Evolutionary conservation across 2,329 filamentous ascomycete genomes (phyloP), one percentile per base, ranked within the genome.

Genomic region (Phoma herbarum): DNA sequence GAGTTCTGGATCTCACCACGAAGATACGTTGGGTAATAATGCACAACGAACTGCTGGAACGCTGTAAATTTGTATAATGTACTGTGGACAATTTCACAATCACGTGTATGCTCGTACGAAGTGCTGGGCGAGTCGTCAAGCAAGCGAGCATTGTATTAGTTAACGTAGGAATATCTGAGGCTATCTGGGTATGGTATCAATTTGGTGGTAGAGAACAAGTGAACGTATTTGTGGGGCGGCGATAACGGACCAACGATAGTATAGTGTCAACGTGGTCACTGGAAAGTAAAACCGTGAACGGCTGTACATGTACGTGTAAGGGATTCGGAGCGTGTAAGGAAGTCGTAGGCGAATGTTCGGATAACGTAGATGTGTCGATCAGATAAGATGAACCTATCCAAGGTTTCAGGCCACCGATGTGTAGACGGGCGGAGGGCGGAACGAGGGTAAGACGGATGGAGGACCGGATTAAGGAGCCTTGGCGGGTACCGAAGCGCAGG

Each of bases 1-100:
- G 66, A 62, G 66, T 69, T 61, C 39, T 12, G 53, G 44, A 42
- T 57, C 41, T 50, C 50, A 43, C 35, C 42, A 59, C 28, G 28
- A 41, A 51, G 26, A 52, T n/a, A 31, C 31, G 50, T 29, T n/a
- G 41, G n/a, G 42, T 7, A 20, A 54, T 26, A n/a, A n/a, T n/a
- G n/a, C n/a, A n/a, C n/a, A n/a, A n/a, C n/a, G n/a, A n/a, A n/a
- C n/a, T n/a, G n/a, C n/a, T n/a, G n/a, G n/a, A n/a, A n/a, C n/a
- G n/a, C n/a, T n/a, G n/a, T n/a, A n/a, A n/a, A n/a, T n/a, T n/a
- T n/a, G n/a, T n/a, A n/a, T n/a, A n/a, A n/a, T n/a, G n/a, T n/a
- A n/a, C n/a, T n/a, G n/a, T n/a, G n/a, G n/a, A n/a, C n/a, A n/a
- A n/a, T n/a, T n/a, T n/a, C n/a, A n/a, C n/a, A n/a, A n/a, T n/a